Conservation (phyloP, 306 rosid species). For the Purshia tridentata region DNA sequence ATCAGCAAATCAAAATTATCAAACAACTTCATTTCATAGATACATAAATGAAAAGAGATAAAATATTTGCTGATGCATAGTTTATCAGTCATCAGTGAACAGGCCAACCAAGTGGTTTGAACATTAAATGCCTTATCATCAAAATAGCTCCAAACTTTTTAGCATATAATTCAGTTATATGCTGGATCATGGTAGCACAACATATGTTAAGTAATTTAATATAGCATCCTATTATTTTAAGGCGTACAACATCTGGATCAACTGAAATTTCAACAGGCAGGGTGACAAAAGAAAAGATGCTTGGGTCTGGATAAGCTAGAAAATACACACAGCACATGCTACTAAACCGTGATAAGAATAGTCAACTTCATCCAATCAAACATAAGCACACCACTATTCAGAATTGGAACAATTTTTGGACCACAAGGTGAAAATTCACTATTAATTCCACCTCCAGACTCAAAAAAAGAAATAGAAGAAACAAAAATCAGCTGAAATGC, state of each 20-base stretch:
- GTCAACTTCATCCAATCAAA: not conserved
- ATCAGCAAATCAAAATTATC: conserved; percentile 14
- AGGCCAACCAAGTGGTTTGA: too few relatives aligned
- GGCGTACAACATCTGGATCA: not conserved
- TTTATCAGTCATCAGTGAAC: not conserved
- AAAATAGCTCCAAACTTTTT: not conserved
- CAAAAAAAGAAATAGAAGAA: too few relatives aligned
- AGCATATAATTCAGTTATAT: not conserved
- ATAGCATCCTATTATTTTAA: not conserved
- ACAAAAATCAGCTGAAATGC: too few relatives aligned
- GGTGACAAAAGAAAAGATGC: not conserved
- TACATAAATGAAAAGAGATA: not conserved
- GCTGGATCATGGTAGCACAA: not conserved
- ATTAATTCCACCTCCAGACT: too few relatives aligned
- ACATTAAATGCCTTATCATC: not conserved
- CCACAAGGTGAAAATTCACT: too few relatives aligned
- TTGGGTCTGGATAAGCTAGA: not conserved
- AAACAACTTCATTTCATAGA: conserved; percentile 5
- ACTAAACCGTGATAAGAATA: not conserved
- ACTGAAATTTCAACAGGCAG: not conserved
- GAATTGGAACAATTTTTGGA: too few relatives aligned
- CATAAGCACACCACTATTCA: not conserved
- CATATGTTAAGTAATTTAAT: too few relatives aligned
- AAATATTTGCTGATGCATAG: not conserved
- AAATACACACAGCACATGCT: not conserved